Evolutionary conservation across 2,329 filamentous ascomycete species (phyloP), one percentile per base, ranked within the genome.

Genomic region (Parastagonospora avenae): DNA sequence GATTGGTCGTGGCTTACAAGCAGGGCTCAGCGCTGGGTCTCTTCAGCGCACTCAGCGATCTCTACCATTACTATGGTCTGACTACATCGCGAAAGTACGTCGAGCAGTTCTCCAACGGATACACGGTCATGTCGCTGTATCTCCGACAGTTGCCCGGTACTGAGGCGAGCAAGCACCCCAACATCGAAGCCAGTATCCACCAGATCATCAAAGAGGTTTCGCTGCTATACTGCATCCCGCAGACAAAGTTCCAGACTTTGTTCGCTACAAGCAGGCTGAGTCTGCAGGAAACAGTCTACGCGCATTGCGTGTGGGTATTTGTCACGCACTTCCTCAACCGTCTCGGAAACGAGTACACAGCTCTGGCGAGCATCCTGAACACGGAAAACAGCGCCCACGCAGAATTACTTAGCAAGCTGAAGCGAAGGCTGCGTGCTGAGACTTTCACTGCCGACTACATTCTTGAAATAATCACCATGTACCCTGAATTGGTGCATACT

Each of bases 121-220:
- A 97, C 73, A 96, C 91, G 11, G 89, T 97, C 75, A 96, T 97
- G 83, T 97, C 92, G 63, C 85, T 97, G 57, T 99, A 99, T 76
- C 83, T 99, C 53, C 88, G 89, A 60, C 92, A 91, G 16, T 77
- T 84, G 32, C 76, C 82, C n/a, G 64, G 57, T 19, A 48, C 57
- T 16, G 60, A 60, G 36, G 77, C 79, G 8, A 72, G 76, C 54
- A 82, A 81, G 59, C 80, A 83, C 71, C 92, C 93, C 33, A 88
- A 92, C 0, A 91, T 97, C 62, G 91, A 97, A 67, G 89, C 93
- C 63, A 94, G 93, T 2, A 96, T 99, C 61, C 91, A 97, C 77
- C 94, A 99, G 77, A 97, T 99, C 79, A 96, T 94, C 80, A 97
- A 97, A 82, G 94, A 99, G 76, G 88, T 96, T 43, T 97, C 94